Base-by-base conservation (phyloP, 2,329 filamentous ascomycete genomes). In the Xylariaceae sp. region DNA sequence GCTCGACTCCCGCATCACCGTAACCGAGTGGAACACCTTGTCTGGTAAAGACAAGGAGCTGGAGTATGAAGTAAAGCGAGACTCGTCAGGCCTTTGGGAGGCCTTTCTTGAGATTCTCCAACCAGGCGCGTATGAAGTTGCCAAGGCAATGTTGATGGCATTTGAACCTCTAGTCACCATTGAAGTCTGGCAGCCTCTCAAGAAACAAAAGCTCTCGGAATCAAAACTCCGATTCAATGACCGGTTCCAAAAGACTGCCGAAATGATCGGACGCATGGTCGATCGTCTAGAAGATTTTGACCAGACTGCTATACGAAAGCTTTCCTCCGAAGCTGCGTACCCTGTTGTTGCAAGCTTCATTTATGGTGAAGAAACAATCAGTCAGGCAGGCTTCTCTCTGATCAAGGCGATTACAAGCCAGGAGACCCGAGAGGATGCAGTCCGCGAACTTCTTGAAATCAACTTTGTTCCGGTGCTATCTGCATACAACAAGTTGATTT, bases 361-460 rank as follows among this genome's bases (percentile, higher is more conserved):
- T 45, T 90, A 90, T 35, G 87, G 88, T 14, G 85, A 94, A 55
- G 74, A 86, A 45, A 77, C 83, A 47, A 83, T 93, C 25, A 89
- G 88, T 50, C 85, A 91, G 61, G 85, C 88, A 14, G 84, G 87
- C 1, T 79, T 91, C 6, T 86, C 90, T 54, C 71, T 97, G 22
- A 77, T 97, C 53, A 95, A 95, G 65, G 82, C 82, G 27, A 80
- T 92, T 57, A 93, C 88, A 27, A 79, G 79, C 7, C 82, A 94
- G 63, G 62, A 71, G 25, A 70, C 68, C 17, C 74, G 77, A 40
- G 66, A 67, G 29, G 75, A 76, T 12, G 75, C 76, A 5, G 63
- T 80, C n/a, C 62, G 62, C 8, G 68, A 64, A 50, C 61, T 79
- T 51, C 60, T 79, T 3, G 63, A 70, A 35, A 57, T 67, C n/a